Evolutionary conservation across 2,329 filamentous ascomycete genomes (phyloP).

Genomic region (Calonectria fujianensis): DNA sequence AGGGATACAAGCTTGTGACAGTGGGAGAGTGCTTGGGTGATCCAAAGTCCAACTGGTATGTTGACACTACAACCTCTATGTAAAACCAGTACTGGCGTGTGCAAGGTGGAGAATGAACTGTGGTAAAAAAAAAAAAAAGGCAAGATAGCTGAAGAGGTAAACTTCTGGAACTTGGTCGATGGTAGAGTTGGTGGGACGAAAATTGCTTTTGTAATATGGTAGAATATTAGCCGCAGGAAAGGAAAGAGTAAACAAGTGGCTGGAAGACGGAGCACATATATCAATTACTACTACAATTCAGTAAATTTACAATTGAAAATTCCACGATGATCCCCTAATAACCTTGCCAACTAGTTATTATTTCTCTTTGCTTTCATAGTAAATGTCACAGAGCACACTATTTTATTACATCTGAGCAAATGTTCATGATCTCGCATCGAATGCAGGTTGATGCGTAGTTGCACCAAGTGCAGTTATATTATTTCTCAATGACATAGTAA

Average conservation of each 20-base stretch:
- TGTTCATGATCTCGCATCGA: not conserved
- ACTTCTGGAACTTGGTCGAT: not conserved
- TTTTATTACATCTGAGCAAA: not conserved
- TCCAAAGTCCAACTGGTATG: slow-evolving; percentile 72
- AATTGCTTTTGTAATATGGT: too few species aligned
- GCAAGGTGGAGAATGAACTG: not conserved
- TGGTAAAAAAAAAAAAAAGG: not conserved
- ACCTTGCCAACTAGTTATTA: not conserved
- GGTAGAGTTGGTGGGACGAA: too few species aligned
- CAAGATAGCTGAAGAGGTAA: not conserved
- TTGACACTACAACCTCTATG: slow-evolving; percentile 15
- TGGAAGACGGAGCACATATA: not conserved
- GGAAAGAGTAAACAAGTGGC: too few species aligned
- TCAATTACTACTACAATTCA: not conserved
- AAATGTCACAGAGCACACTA: not conserved
- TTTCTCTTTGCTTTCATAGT: not conserved
- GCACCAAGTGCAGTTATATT: not conserved
- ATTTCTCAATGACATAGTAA: slow-evolving; percentile 8
- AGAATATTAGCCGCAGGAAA: too few species aligned
- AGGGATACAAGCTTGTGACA: slow-evolving; percentile 68
- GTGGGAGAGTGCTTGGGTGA: slow-evolving; percentile 73
- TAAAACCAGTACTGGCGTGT: not conserved
- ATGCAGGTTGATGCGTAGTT: not conserved
- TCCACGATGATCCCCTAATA: not conserved
- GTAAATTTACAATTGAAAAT: not conserved